Percentiles rank a stretch among this genome's conserved stretches.
Conservation (phyloP, 305 asterid species). For the Coffea humblotiana region DNA sequence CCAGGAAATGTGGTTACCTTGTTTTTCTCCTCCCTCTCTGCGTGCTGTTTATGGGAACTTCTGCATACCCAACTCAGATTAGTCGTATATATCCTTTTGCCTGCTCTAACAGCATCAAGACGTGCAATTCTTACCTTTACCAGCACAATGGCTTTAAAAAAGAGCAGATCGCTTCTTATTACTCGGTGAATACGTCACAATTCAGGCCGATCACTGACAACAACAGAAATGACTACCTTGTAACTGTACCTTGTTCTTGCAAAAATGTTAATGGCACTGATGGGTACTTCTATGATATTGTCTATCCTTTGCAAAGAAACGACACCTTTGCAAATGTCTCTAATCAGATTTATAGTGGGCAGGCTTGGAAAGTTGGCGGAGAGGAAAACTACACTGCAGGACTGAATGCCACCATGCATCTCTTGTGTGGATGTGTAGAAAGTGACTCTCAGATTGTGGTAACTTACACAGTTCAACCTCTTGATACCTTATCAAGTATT, state of each 20-base stretch:
- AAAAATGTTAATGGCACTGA: slow-evolving; percentile 38
- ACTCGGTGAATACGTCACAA: slow-evolving; percentile 47
- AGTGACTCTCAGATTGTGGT: slow-evolving; percentile 52
- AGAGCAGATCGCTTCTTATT: slow-evolving; percentile 41
- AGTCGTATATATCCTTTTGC: slow-evolving; percentile 38
- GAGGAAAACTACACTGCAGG: slow-evolving; percentile 28
- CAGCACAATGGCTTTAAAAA: slow-evolving; percentile 46
- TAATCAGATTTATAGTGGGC: slow-evolving; percentile 45
- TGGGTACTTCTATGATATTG: slow-evolving; percentile 66
- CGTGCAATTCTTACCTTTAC: slow-evolving; percentile 62
- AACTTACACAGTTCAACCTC: slow-evolving; percentile 57
- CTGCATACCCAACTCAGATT: slow-evolving; percentile 19
- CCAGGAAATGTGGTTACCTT: neutral
- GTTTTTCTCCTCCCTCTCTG: slow-evolving; percentile 31
- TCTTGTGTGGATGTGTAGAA: slow-evolving; percentile 70
- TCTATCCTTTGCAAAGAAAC: slow-evolving; percentile 28
- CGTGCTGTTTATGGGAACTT: neutral
- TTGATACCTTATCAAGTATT: slow-evolving; percentile 55
- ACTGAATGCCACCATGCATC: slow-evolving; percentile 40
- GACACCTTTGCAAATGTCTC: slow-evolving; percentile 55
- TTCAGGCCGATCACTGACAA: slow-evolving; percentile 32
- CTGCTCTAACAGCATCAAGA: slow-evolving; percentile 36
- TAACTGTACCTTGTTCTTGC: slow-evolving; percentile 66
- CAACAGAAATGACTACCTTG: slow-evolving; percentile 42
- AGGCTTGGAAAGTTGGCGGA: slow-evolving; percentile 52